Conservation (phyloP, 108 stramenopile genomes). For the Cyclostephanos tholiformis region DNA sequence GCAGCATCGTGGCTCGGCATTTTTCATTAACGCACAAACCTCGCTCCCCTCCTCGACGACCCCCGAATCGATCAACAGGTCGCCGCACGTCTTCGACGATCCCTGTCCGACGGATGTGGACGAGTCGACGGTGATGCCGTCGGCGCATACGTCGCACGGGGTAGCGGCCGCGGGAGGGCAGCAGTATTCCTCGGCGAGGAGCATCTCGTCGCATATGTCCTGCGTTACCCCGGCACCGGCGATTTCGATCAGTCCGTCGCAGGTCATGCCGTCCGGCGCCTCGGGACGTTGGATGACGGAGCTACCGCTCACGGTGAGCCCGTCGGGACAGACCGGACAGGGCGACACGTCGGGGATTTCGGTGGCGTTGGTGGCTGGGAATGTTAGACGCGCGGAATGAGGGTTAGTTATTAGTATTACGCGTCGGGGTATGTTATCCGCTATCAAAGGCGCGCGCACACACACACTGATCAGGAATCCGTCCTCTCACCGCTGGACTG, state of each 20-base stretch:
- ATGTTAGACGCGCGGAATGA: too few relatives aligned
- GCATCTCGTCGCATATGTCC: not conserved
- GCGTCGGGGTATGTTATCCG: too few relatives aligned
- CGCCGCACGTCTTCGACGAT: slow-evolving; percentile 4
- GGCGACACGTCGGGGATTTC: slow-evolving; percentile 3
- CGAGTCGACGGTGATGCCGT: not conserved
- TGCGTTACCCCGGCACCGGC: not conserved
- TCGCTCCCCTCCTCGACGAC: slow-evolving; percentile 2
- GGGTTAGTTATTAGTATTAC: too few relatives aligned
- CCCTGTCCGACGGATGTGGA: not conserved
- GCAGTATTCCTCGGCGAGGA: not conserved
- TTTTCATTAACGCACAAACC: not conserved
- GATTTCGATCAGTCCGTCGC: not conserved
- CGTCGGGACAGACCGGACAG: slow-evolving; percentile 4
- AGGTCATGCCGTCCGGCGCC: not conserved
- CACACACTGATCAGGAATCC: not conserved
- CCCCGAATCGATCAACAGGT: not conserved
- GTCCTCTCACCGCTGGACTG: not conserved
- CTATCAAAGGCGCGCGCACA: too few relatives aligned
- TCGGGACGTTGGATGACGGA: not conserved
- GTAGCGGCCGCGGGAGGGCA: not conserved
- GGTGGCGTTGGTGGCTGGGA: not conserved
- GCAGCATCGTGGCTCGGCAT: not conserved
- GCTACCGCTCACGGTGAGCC: not conserved
- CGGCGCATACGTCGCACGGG: not conserved